Conservation (phyloP, 495 filamentous ascomycete species). For the Corynascus novoguineensis region DNA sequence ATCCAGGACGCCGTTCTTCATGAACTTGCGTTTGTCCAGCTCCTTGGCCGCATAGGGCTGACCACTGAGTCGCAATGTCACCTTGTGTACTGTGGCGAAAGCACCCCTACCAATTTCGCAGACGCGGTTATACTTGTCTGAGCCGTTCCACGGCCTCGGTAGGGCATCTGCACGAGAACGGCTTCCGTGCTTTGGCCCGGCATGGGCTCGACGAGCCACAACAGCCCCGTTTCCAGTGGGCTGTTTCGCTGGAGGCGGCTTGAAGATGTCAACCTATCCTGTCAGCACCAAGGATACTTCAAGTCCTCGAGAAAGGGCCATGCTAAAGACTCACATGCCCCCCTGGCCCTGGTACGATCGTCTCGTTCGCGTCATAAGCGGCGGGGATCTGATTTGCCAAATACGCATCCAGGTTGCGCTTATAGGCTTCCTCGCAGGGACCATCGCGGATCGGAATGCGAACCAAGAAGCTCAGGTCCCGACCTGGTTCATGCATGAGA, state of each 20-base stretch:
- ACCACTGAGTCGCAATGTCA: constrained; percentile 74
- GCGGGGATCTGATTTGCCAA: constrained; percentile 27
- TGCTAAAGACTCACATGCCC: constrained; percentile 36
- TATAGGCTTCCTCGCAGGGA: constrained; percentile 50
- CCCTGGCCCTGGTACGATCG: constrained; percentile 43
- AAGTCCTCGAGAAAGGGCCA: neutral
- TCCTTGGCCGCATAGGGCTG: constrained; percentile 83
- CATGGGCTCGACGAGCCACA: constrained; percentile 4
- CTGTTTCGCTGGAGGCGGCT: constrained; percentile 8
- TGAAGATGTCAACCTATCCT: constrained; percentile 32
- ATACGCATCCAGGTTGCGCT: constrained; percentile 53
- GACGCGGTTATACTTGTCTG: constrained; percentile 73
- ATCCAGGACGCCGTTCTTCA: constrained; percentile 79
- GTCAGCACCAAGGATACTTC: neutral
- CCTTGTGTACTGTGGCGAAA: constrained; percentile 85
- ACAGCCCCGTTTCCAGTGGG: constrained; percentile 1
- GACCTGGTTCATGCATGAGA: constrained; percentile 44
- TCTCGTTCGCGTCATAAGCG: constrained; percentile 30
- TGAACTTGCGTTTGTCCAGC: constrained; percentile 80
- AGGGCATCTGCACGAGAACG: constrained; percentile 21
- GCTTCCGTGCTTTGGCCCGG: neutral
- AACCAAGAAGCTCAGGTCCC: constrained; percentile 71
- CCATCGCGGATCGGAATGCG: constrained; percentile 71
- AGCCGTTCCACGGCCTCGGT: constrained; percentile 67
- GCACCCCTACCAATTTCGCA: constrained; percentile 82